A percentile compares a stretch with the other conserved stretches of the same genome.
Conservation (phyloP, 345 rosid genomes). For the Gossypium longicalyx region DNA sequence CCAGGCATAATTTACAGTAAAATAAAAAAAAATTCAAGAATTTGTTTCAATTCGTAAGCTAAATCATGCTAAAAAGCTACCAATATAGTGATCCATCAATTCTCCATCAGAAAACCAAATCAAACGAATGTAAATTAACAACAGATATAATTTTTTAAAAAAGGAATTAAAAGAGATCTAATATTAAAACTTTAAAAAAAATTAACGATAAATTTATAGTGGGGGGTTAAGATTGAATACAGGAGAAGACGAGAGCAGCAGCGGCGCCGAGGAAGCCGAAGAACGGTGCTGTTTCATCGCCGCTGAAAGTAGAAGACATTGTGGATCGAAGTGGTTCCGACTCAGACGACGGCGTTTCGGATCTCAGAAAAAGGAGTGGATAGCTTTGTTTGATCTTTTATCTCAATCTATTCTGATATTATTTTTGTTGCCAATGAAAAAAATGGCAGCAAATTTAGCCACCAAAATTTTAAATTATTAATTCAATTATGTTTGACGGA, state of each 20-base stretch:
- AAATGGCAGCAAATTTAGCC: too few relatives aligned
- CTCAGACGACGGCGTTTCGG: slow-evolving; percentile 2
- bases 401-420: too few relatives aligned
- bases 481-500: too few relatives aligned
- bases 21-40: background rate
- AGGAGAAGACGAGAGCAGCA: slow-evolving; percentile 71
- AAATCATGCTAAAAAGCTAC: background rate
- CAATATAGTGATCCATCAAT: background rate
- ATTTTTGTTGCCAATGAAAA: too few relatives aligned
- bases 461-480: too few relatives aligned
- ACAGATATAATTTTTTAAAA: background rate
- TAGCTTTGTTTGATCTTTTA: background rate
- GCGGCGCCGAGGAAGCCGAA: slow-evolving; percentile 84
- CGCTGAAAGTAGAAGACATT: slow-evolving; percentile 50
- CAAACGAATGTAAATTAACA: background rate
- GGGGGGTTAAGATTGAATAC: slow-evolving; percentile 26
- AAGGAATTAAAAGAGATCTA: background rate
- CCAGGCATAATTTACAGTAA: background rate
- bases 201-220: background rate
- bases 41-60: background rate
- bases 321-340: slow-evolving; percentile 25
- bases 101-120: background rate
- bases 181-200: background rate
- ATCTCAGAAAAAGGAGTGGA: slow-evolving; percentile 8
- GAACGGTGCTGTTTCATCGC: slow-evolving; percentile 76